A percentile compares a stretch with the other conserved stretches of the same genome.
Conservation (phyloP, 2,329 filamentous ascomycete genomes). For the Fusarium sp. region DNA sequence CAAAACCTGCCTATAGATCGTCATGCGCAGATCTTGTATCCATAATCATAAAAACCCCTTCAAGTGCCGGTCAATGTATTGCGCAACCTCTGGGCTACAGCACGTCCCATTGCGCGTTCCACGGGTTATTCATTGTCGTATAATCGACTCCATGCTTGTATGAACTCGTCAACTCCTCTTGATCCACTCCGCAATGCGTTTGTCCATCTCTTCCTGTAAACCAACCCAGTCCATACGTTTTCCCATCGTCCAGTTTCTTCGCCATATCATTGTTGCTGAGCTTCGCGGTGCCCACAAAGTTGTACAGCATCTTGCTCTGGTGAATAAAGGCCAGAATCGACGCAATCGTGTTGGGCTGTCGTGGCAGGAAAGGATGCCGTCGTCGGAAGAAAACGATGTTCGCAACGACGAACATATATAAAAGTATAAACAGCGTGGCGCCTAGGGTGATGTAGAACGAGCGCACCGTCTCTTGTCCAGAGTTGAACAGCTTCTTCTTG, state of each 20-base stretch:
- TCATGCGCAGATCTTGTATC: slow-evolving; percentile 22
- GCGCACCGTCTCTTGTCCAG: slow-evolving; percentile 68
- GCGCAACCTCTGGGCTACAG: slow-evolving; percentile 35
- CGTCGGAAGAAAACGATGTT: slow-evolving; percentile 70
- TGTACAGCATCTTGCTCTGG: slow-evolving; percentile 82
- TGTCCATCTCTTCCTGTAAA: slow-evolving; percentile 78
- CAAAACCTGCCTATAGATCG: slow-evolving; percentile 10
- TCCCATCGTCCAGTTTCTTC: slow-evolving; percentile 66
- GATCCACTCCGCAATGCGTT: slow-evolving; percentile 80
- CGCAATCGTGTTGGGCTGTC: slow-evolving; percentile 83
- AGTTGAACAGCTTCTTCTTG: slow-evolving; percentile 53
- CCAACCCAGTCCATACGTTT: slow-evolving; percentile 81
- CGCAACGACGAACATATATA: slow-evolving; percentile 72
- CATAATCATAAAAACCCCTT: slow-evolving; percentile 21
- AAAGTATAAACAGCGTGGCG: slow-evolving; percentile 71
- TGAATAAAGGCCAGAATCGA: slow-evolving; percentile 82
- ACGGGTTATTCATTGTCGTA: slow-evolving; percentile 63
- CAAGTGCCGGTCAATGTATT: slow-evolving; percentile 9
- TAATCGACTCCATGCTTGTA: slow-evolving; percentile 74
- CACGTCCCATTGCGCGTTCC: slow-evolving; percentile 58
- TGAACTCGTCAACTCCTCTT: slow-evolving; percentile 74
- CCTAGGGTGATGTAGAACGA: slow-evolving; percentile 76
- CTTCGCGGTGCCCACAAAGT: slow-evolving; percentile 78
- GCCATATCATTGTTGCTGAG: slow-evolving; percentile 72
- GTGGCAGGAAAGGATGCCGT: slow-evolving; percentile 77